Conservation (phyloP, 108 stramenopile genomes). For the Pinguiococcus pyrenoidosus region DNA sequence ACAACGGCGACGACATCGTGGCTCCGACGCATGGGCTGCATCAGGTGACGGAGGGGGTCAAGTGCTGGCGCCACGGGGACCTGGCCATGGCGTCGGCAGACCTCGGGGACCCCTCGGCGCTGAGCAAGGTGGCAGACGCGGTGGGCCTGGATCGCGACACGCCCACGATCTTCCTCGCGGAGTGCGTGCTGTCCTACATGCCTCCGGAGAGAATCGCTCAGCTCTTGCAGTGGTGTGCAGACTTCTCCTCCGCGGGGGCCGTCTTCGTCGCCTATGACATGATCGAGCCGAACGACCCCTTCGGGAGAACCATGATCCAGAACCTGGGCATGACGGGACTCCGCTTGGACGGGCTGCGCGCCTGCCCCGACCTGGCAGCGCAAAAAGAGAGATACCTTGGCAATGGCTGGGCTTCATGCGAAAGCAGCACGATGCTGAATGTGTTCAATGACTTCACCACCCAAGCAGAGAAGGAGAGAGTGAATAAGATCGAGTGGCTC, state of each 20-base stretch:
- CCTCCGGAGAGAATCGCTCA: slow-evolving; percentile 2
- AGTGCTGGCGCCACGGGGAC: too few species aligned
- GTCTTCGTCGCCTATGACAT: slow-evolving; percentile 1
- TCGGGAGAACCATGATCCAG: background rate
- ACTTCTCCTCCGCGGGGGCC: background rate
- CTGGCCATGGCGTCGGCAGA: too few species aligned
- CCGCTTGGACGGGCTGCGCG: background rate
- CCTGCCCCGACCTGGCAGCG: background rate
- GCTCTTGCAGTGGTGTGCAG: slow-evolving; percentile 5
- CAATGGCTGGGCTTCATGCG: background rate
- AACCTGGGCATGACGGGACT: background rate
- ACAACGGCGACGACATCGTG: too few species aligned
- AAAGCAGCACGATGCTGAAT: background rate
- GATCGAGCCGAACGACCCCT: background rate
- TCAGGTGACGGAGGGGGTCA: too few species aligned
- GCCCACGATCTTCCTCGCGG: slow-evolving; percentile 18
- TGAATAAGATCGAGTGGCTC: slow-evolving; percentile 5
- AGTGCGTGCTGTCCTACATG: slow-evolving; percentile 36
- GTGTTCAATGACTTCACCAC: background rate
- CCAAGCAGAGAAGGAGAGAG: background rate
- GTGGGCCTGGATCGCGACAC: slow-evolving; percentile 11
- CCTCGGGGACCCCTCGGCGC: slow-evolving; percentile 8
- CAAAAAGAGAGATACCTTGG: background rate
- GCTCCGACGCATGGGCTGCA: too few species aligned
- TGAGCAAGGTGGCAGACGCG: slow-evolving; percentile 1